These are phyloP conservation scores for Harringtonia lauricola DNA, from an alignment of 2,329 filamentous ascomycete species.

Conservation along the genomic window DNA sequence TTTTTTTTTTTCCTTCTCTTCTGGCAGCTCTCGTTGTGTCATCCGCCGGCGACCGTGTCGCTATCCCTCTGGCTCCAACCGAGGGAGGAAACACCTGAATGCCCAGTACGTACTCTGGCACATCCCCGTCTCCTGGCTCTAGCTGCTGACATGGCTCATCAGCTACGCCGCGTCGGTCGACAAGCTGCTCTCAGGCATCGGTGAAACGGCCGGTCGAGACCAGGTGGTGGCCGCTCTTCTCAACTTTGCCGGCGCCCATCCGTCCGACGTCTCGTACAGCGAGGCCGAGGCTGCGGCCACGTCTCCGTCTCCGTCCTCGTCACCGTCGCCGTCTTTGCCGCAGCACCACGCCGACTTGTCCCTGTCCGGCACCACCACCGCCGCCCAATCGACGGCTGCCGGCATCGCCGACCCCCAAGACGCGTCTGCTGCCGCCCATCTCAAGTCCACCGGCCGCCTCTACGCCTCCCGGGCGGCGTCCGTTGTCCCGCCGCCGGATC, in stretches of 20 bases:
- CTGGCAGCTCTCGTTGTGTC: constrained; percentile 7
- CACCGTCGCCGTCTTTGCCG: background rate
- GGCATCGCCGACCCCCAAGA: too few relatives aligned
- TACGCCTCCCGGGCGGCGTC: background rate
- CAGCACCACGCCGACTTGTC: too few relatives aligned
- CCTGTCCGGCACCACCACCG: background rate
- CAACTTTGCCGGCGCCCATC: constrained; percentile 10
- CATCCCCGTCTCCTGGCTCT: background rate
- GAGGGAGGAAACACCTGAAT: constrained; percentile 14
- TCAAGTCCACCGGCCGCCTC: background rate
- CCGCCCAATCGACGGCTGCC: background rate
- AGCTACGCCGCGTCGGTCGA: constrained; percentile 14
- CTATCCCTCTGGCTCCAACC: constrained; percentile 11
- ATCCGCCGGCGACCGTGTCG: constrained; percentile 9
- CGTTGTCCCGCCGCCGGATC: constrained; percentile 5
- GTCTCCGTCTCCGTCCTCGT: background rate
- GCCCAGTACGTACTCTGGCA: constrained; percentile 7
- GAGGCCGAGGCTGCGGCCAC: background rate
- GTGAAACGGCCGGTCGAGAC: constrained; percentile 14
- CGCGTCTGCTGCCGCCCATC: background rate
- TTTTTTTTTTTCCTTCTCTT: too few relatives aligned
- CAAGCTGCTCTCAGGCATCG: constrained; percentile 14
- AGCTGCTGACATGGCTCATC: background rate
- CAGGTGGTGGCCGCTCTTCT: constrained; percentile 13
- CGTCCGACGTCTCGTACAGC: background rate